Conservation (phyloP, 2,329 filamentous ascomycete genomes). For the Penicillium janthinellum region DNA sequence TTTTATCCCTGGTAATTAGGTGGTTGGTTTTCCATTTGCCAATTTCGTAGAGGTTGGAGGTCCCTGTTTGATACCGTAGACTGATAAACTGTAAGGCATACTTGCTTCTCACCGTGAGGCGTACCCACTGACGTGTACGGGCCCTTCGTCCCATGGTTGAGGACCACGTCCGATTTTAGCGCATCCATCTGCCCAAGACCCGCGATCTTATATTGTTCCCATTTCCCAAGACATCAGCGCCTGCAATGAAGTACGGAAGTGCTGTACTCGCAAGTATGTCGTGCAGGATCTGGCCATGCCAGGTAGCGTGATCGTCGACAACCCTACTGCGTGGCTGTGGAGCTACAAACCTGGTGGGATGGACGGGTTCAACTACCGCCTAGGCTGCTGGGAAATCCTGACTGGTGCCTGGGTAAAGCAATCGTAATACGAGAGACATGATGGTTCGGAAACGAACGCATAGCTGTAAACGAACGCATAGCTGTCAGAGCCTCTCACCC, state of each 20-base stretch:
- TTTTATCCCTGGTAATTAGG: neutral
- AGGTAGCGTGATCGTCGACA: constrained; percentile 14
- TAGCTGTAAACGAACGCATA: neutral
- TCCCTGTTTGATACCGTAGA: neutral
- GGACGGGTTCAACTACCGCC: neutral
- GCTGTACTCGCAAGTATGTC: constrained; percentile 12
- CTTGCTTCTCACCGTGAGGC: constrained; percentile 5
- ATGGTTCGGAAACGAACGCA: neutral
- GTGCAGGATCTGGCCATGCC: constrained; percentile 12
- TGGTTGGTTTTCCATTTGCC: neutral
- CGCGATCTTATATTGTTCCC: neutral
- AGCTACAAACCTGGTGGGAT: neutral
- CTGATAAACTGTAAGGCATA: neutral
- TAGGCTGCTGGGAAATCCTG: constrained; percentile 10
- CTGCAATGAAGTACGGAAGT: constrained; percentile 7
- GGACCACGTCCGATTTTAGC: constrained; percentile 20
- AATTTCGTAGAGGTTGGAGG: neutral
- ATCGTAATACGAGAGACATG: neutral
- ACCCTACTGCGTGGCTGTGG: constrained; percentile 6
- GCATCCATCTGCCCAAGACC: constrained; percentile 3
- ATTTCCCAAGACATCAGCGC: constrained; percentile 1
- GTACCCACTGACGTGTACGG: constrained; percentile 21
- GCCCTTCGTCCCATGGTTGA: constrained; percentile 21
- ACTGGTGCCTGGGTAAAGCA: constrained; percentile 10
- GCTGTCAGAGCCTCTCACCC: neutral